These are phyloP conservation scores for Tetrahymena malaccensis DNA, from an alignment of 73 alveolate genomes.

Conservation along the genomic window DNA sequence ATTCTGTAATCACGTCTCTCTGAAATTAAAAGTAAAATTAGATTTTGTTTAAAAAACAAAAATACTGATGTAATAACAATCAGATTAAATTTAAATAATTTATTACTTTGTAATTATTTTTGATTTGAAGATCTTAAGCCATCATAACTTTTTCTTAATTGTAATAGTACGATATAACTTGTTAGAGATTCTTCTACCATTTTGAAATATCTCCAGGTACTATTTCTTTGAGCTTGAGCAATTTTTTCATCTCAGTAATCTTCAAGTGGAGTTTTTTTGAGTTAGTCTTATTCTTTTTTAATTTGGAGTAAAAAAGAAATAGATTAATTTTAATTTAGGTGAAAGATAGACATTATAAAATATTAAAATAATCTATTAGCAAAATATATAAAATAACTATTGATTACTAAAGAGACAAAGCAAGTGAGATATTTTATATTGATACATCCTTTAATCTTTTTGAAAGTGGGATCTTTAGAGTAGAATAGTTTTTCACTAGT, in stretches of 20 bases:
- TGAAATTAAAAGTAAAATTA: not conserved
- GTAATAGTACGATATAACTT: not conserved
- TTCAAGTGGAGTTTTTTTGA: not conserved
- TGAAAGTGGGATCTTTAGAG: not conserved
- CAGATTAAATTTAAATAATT: not conserved
- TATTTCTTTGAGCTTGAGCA: not conserved
- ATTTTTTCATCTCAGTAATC: not conserved
- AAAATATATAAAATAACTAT: not conserved
- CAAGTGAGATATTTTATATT: not conserved
- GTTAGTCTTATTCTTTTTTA: not conserved
- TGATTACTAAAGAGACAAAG: not conserved
- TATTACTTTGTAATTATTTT: not conserved
- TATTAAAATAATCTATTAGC: not conserved
- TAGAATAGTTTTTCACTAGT: not conserved
- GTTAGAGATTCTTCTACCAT: not conserved
- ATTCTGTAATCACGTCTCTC: not conserved
- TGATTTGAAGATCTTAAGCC: not conserved
- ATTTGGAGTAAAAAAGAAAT: not conserved
- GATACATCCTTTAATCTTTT: not conserved
- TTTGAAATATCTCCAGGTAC: not conserved
- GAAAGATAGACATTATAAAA: not conserved
- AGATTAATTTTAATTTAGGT: not conserved
- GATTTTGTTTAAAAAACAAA: not conserved
- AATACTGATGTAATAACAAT: not conserved
- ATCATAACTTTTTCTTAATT: not conserved